phyloP scores from a whole-genome alignment of 768 basidiomycete genomes.

The Suillus plorans region DNA sequence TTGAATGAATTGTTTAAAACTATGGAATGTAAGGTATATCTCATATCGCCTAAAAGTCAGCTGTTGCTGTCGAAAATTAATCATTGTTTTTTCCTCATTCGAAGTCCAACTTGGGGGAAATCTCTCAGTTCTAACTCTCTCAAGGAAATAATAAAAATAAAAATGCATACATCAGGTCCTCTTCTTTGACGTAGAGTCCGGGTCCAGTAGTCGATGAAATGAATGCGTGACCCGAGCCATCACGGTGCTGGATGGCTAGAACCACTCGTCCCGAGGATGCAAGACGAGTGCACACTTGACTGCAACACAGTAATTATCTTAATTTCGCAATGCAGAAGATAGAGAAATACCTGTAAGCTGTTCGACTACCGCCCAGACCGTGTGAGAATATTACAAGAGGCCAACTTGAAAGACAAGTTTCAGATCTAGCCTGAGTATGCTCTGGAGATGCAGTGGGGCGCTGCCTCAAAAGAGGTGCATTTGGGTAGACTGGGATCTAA shows the following conservation, averaged over 20 bases:
- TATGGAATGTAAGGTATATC: slow-evolving; percentile 60
- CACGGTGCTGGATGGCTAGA: slow-evolving; percentile 79
- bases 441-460: slow-evolving; percentile 22
- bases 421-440: neutral
- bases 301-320: slow-evolving; percentile 21
- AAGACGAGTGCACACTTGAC: slow-evolving; percentile 69
- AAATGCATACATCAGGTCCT: slow-evolving; percentile 51
- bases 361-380: slow-evolving; percentile 74
- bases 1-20: slow-evolving; percentile 55
- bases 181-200: slow-evolving; percentile 54
- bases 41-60: slow-evolving; percentile 69
- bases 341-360: slow-evolving; percentile 57
- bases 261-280: slow-evolving; percentile 83
- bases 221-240: slow-evolving; percentile 67
- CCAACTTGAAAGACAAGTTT: slow-evolving; percentile 42
- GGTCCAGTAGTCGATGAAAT: slow-evolving; percentile 33
- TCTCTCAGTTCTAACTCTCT: neutral
- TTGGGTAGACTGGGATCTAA: slow-evolving; percentile 57
- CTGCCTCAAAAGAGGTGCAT: slow-evolving; percentile 49
- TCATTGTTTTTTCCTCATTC: slow-evolving; percentile 25
- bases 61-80: slow-evolving; percentile 66
- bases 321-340: neutral
- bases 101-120: slow-evolving; percentile 24
- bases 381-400: slow-evolving; percentile 85
- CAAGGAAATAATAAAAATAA: slow-evolving; percentile 2